A percentile compares a stretch with the other conserved stretches of the same genome.
Conservation (phyloP, 1,139 yeast species). For the Yamadazyma triangularis region DNA sequence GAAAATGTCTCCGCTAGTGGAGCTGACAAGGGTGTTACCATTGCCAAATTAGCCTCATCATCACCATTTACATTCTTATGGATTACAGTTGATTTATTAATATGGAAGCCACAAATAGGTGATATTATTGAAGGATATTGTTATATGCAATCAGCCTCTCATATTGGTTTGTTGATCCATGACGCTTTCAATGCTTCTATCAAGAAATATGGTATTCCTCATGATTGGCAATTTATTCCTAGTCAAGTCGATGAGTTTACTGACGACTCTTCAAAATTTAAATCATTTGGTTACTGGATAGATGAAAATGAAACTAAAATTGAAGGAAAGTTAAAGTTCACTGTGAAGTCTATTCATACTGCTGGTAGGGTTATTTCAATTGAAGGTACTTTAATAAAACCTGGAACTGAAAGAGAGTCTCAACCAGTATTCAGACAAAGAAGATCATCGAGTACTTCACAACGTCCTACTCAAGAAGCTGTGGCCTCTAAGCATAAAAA, state of each 20-base stretch:
- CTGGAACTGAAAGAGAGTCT: constrained; percentile 55
- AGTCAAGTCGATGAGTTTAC: constrained; percentile 60
- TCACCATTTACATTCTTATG: constrained; percentile 88
- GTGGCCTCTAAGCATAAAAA: constrained; percentile 28
- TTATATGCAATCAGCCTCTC: constrained; percentile 92
- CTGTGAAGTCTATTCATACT: constrained; percentile 66
- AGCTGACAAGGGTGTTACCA: constrained; percentile 19
- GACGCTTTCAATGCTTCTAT: constrained; percentile 95
- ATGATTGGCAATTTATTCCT: constrained; percentile 77
- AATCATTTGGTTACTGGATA: constrained; percentile 80
- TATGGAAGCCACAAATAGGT: constrained; percentile 87
- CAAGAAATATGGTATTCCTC: constrained; percentile 78
- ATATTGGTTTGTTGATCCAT: constrained; percentile 83
- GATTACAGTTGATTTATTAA: constrained; percentile 77
- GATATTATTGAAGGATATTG: constrained; percentile 82
- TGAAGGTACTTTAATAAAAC: constrained; percentile 73
- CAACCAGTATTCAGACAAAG: constrained; percentile 45
- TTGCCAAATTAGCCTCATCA: constrained; percentile 70
- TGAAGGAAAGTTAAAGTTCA: constrained; percentile 77
- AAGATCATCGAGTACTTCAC: constrained; percentile 15
- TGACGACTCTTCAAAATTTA: constrained; percentile 22
- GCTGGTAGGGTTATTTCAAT: constrained; percentile 80
- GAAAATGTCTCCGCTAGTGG: constrained; percentile 31
- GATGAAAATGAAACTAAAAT: constrained; percentile 69
- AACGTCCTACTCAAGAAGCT: constrained; percentile 1